phyloP scores from a whole-genome alignment of 169 alveolate genomes.

The Plasmodium berghei region DNA sequence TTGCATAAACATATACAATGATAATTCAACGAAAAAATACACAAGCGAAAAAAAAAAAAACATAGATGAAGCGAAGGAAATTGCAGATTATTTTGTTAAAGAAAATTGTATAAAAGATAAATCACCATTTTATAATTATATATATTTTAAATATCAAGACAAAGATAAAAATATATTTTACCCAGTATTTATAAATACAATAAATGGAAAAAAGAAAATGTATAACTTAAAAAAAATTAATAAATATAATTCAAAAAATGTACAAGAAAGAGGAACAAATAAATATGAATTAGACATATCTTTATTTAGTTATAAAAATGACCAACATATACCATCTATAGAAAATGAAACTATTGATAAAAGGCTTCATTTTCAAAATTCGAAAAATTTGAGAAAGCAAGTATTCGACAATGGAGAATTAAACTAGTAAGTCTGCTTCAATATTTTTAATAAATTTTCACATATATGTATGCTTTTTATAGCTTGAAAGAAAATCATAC shows the following conservation, averaged over 20 bases:
- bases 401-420: slow-evolving; percentile 31
- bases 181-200: slow-evolving; percentile 44
- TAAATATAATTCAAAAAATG: slow-evolving; percentile 3
- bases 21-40: neutral
- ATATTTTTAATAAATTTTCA: neutral
- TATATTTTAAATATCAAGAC: slow-evolving; percentile 36
- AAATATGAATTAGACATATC: slow-evolving; percentile 46
- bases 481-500: too few species aligned
- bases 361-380: neutral
- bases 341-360: slow-evolving; percentile 7
- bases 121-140: slow-evolving; percentile 65
- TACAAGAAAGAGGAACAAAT: slow-evolving; percentile 4
- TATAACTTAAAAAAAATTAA: slow-evolving; percentile 36
- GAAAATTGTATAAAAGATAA: neutral
- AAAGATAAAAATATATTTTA: slow-evolving; percentile 21
- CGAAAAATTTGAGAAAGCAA: slow-evolving; percentile 2
- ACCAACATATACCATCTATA: slow-evolving; percentile 14
- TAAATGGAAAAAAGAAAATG: slow-evolving; percentile 62
- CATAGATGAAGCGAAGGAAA: neutral
- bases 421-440: slow-evolving; percentile 31
- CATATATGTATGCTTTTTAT: neutral
- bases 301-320: slow-evolving; percentile 39
- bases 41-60: neutral
- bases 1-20: too few species aligned
- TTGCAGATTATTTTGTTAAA: slow-evolving; percentile 1